Conservation (phyloP, 2,329 filamentous ascomycete genomes). For the Talaromyces sp. region DNA sequence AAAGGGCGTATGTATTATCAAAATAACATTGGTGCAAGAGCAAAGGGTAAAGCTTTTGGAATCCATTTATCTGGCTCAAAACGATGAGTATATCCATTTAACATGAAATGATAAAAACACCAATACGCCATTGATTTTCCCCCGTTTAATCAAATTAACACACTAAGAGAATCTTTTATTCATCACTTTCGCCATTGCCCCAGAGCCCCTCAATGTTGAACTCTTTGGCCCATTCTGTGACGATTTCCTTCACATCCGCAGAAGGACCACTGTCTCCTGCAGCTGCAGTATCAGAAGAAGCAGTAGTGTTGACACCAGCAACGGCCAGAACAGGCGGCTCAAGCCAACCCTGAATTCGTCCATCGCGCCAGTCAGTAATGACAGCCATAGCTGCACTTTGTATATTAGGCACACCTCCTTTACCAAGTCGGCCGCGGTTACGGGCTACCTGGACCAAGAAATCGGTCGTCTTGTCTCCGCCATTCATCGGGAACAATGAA, state of each 20-base stretch:
- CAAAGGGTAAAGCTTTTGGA: neutral
- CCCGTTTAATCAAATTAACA: neutral
- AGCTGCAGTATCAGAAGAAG: constrained; percentile 20
- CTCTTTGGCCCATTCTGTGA: constrained; percentile 87
- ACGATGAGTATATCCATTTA: constrained; percentile 3
- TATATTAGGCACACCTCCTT: constrained; percentile 85
- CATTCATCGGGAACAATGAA: constrained; percentile 60
- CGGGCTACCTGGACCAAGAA: constrained; percentile 93
- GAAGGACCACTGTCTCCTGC: constrained; percentile 19
- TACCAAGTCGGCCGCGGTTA: constrained; percentile 82
- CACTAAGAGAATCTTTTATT: constrained; percentile 22
- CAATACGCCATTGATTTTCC: constrained; percentile 2
- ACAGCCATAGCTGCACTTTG: constrained; percentile 84
- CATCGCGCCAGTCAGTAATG: constrained; percentile 94
- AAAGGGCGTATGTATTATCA: neutral
- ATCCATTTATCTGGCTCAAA: constrained; percentile 2
- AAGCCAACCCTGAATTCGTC: constrained; percentile 87
- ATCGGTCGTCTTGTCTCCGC: constrained; percentile 76
- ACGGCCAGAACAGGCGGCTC: constrained; percentile 66
- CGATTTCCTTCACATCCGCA: constrained; percentile 75
- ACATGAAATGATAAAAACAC: neutral
- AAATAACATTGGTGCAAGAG: neutral
- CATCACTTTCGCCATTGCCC: constrained; percentile 57
- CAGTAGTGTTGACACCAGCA: constrained; percentile 46
- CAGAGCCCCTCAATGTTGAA: constrained; percentile 93